Evolutionary conservation across 2,329 filamentous ascomycete genomes (phyloP).

Genomic region (Aspergillus pseudoglaucus): DNA sequence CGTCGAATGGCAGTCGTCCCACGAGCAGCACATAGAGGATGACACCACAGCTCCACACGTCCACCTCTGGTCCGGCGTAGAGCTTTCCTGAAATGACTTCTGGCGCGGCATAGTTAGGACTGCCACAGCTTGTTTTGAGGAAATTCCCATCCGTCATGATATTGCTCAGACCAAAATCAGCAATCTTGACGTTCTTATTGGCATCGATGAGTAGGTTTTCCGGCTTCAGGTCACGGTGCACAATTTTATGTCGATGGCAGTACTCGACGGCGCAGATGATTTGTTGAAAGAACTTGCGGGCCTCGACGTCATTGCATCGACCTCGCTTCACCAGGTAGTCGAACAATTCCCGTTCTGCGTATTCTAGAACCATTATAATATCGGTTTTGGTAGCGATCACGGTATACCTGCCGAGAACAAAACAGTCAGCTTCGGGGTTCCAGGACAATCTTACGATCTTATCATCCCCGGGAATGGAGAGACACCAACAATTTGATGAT

Average conservation of each 20-base stretch:
- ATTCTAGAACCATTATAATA: constrained; percentile 99
- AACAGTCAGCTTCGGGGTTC: constrained; percentile 11
- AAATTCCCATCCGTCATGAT: constrained; percentile 99
- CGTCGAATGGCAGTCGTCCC: constrained; percentile 80
- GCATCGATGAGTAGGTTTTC: constrained; percentile 95
- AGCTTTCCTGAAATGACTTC: constrained; percentile 97
- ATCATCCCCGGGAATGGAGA: constrained; percentile 12
- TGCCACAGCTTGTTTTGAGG: constrained; percentile 95
- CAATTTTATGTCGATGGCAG: constrained; percentile 97
- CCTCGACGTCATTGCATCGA: constrained; percentile 81
- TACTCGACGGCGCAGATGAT: constrained; percentile 99
- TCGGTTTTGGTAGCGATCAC: constrained; percentile 92
- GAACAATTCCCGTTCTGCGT: constrained; percentile 92
- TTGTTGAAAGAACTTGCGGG: constrained; percentile 97
- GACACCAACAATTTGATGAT: constrained; percentile 85
- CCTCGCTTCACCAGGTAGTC: constrained; percentile 97
- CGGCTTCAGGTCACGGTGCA: constrained; percentile 93
- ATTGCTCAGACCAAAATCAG: constrained; percentile 96
- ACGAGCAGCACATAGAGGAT: constrained; percentile 61
- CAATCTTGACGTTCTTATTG: constrained; percentile 96
- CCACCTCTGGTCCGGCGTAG: constrained; percentile 94
- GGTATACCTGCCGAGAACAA: constrained; percentile 59
- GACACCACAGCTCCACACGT: constrained; percentile 69
- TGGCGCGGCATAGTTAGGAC: constrained; percentile 94
- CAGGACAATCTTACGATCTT: background rate